Base-by-base conservation (phyloP, 305 asterid species). In the Solanum hybrid region DNA sequence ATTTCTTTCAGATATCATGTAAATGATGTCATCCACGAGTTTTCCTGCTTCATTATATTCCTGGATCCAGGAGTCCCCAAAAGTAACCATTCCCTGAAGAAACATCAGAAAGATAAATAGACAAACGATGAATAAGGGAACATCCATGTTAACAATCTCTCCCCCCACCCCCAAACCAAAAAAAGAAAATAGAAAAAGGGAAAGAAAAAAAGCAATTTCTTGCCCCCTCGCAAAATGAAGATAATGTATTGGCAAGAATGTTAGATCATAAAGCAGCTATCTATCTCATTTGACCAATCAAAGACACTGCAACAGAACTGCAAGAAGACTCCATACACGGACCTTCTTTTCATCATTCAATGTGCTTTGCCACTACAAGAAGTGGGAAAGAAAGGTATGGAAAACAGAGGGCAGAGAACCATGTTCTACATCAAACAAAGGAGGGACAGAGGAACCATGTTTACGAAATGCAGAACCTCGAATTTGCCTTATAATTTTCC, bases 11-110 rank as follows among this genome's bases (percentile, higher is more conserved):
- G 98, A 95, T 90, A 97, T 95, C 99, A 97, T 97, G 92, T 83
- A 91, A 81, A 87, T 95, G 90, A 96, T 95, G 89, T 97, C 98
- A 64, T 97, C 99, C 12, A 97, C 94, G 91, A 97, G 98, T 91
- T 90, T 94, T 90, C 93, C 96, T 71, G 99, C 98, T 92, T 97
- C 98, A 91, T 95, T 96, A 91, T 96, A 97, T 92, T 97, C 99
- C 95, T 95, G 95, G 69, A 95, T 97, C 99, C 99, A 97, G 3
- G 96, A 87, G 87, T 97, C 99, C 67, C 93, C 95, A 10, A 95
- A 90, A 88, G 95, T 92, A 64, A 97, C 97, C 99, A 97, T 96
- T 89, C 87, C 89, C 95, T 95, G 92, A 57, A 46, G 74, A 84
- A 33, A 51, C 74, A 84, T 46, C 28, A 84, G 29, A 84, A 84